Conservation (phyloP, 2,329 filamentous ascomycete species). For the Curvularia eragrostidis region DNA sequence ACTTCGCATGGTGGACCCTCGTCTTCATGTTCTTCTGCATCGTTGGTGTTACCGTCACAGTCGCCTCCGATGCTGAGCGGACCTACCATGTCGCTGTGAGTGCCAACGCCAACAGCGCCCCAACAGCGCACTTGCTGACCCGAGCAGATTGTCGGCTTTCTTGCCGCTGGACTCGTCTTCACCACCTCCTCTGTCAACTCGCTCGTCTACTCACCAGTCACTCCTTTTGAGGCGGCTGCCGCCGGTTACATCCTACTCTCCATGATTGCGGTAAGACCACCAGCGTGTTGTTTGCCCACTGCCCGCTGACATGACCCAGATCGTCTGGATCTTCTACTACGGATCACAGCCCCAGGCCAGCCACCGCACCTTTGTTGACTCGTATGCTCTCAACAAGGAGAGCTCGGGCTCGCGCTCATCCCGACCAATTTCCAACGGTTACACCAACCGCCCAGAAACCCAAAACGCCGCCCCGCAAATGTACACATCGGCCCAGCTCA, state of each 20-base stretch:
- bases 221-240: constrained; percentile 81
- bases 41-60: constrained; percentile 77
- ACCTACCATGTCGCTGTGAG: constrained; percentile 87
- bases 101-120: constrained; percentile 2
- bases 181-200: constrained; percentile 86
- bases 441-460: constrained; percentile 80
- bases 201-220: constrained; percentile 77
- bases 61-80: constrained; percentile 82
- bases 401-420: constrained; percentile 66
- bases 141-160: constrained; percentile 78
- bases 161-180: constrained; percentile 82
- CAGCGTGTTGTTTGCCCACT: not conserved
- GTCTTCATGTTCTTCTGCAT: constrained; percentile 87
- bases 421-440: constrained; percentile 75
- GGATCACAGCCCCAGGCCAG: constrained; percentile 87
- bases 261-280: constrained; percentile 82
- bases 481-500: constrained; percentile 95
- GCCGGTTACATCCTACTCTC: constrained; percentile 94
- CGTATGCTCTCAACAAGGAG: constrained; percentile 93
- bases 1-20: constrained; percentile 91
- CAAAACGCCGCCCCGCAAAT: constrained; percentile 85
- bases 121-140: constrained; percentile 28
- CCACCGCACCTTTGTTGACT: constrained; percentile 91
- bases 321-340: constrained; percentile 99
- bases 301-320: constrained; percentile 60